phyloP scores from a whole-genome alignment of 305 asterid genomes.

The Fraxinus sp. region DNA sequence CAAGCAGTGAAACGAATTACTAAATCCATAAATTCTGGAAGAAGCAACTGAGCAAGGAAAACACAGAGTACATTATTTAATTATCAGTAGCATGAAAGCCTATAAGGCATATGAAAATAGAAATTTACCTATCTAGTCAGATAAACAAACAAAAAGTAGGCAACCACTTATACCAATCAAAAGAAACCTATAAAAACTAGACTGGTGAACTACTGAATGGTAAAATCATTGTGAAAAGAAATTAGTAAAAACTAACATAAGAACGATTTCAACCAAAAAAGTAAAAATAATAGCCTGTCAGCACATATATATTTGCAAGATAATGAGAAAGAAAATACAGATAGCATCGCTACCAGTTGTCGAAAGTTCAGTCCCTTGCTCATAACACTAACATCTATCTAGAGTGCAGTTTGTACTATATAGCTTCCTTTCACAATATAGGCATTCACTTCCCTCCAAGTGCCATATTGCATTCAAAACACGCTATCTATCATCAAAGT shows the following conservation, averaged over 20 bases:
- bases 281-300: neutral
- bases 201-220: neutral
- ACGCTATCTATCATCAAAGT: neutral
- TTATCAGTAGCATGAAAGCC: neutral
- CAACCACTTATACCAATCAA: neutral
- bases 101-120: neutral
- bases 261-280: neutral
- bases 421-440: conserved; percentile 1
- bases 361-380: neutral
- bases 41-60: conserved; percentile 7
- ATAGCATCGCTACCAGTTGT: no score
- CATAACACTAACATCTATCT: neutral
- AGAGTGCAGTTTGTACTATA: neutral
- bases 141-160: neutral
- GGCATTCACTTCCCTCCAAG: neutral
- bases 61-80: neutral
- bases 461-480: conserved; percentile 8
- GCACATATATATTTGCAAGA: neutral
- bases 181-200: neutral
- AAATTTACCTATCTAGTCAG: conserved; percentile 1
- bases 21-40: neutral
- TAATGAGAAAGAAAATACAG: neutral
- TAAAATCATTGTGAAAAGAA: conserved; percentile 3
- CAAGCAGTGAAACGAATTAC: neutral
- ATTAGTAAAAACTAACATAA: neutral